These are phyloP conservation scores for Colletotrichum cereale DNA, from an alignment of 2,329 filamentous ascomycete species.

Conservation along the genomic window DNA sequence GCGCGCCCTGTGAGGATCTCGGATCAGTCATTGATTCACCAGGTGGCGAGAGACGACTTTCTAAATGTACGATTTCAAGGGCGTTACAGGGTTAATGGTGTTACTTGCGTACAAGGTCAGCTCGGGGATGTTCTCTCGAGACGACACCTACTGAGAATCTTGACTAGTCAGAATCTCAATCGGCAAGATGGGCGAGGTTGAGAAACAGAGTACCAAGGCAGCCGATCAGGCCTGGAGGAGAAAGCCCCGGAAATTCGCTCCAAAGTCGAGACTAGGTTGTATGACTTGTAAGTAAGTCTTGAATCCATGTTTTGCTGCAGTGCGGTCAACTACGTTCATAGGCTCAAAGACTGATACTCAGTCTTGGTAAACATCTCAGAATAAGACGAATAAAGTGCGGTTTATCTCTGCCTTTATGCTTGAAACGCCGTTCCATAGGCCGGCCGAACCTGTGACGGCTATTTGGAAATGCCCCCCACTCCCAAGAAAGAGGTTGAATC, in stretches of 20 bases:
- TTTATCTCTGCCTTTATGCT: conserved; percentile 49
- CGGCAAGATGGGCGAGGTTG: neutral
- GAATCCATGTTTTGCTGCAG: conserved; percentile 13
- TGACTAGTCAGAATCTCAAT: neutral
- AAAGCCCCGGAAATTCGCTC: conserved; percentile 52
- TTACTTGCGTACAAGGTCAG: neutral
- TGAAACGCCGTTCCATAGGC: conserved; percentile 53
- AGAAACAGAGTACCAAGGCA: neutral
- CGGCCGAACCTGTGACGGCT: conserved; percentile 54
- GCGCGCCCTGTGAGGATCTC: neutral
- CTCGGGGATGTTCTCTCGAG: neutral
- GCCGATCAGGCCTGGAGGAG: conserved; percentile 41
- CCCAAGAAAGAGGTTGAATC: neutral
- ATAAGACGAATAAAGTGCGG: conserved; percentile 55
- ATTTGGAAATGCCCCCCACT: conserved; percentile 27
- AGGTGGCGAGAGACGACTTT: neutral
- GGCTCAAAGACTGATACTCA: neutral
- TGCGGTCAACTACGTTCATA: neutral
- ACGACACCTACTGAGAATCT: neutral
- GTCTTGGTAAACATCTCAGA: conserved; percentile 41
- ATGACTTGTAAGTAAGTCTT: conserved; percentile 56
- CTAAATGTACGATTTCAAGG: neutral
- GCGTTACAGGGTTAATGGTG: neutral
- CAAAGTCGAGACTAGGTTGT: conserved; percentile 55
- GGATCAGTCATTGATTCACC: neutral